Percentiles rank a stretch among this genome's conserved stretches.
Evolutionary conservation across 208 protist species (phyloP).

Genomic region (Crithidia fasciculata): DNA sequence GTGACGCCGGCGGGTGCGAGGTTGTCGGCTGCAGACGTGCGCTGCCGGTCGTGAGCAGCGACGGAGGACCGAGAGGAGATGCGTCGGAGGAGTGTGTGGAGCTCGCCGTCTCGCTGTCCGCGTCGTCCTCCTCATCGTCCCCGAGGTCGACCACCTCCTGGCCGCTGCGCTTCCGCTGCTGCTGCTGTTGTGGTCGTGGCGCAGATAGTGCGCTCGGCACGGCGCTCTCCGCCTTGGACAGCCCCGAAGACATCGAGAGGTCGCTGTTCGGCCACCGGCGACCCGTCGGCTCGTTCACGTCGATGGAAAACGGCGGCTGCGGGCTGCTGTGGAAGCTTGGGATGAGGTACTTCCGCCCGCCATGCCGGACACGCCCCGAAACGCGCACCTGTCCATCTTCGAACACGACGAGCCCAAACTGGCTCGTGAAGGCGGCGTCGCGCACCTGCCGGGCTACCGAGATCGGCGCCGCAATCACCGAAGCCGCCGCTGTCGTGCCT

Average conservation of each 20-base stretch:
- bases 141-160: slow-evolving; percentile 2
- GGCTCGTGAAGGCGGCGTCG: slow-evolving; percentile 60
- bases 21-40: background rate
- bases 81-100: slow-evolving; percentile 7
- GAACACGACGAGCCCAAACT: slow-evolving; percentile 48
- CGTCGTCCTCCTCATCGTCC: slow-evolving; percentile 1
- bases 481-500: background rate
- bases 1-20: background rate
- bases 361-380: slow-evolving; percentile 38
- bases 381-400: slow-evolving; percentile 59
- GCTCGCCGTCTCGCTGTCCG: background rate
- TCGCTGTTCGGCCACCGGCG: background rate
- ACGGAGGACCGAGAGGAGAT: background rate
- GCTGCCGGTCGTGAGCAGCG: background rate
- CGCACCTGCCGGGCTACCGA: slow-evolving; percentile 50
- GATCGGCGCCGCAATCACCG: slow-evolving; percentile 34
- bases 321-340: slow-evolving; percentile 37
- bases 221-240: background rate
- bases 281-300: slow-evolving; percentile 22
- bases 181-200: background rate
- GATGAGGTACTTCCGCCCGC: slow-evolving; percentile 34
- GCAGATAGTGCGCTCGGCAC: background rate
- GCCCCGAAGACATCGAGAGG: background rate
- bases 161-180: background rate
- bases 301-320: slow-evolving; percentile 44